These are phyloP conservation scores for Lachancea waltii DNA, from an alignment of 805 yeast genomes.

Conservation along the genomic window DNA sequence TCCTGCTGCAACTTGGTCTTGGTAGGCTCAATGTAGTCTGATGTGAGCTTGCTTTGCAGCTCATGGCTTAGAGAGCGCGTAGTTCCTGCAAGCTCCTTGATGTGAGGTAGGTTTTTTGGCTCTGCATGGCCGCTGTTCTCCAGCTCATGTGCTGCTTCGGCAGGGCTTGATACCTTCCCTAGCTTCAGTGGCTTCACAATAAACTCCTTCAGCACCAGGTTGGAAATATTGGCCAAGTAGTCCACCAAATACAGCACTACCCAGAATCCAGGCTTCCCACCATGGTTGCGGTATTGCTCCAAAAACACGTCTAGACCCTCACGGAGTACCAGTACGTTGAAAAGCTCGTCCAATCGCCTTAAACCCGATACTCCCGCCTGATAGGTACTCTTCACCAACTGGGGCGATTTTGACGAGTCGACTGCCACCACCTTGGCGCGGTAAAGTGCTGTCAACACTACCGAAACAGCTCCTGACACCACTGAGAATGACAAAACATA, in stretches of 20 bases:
- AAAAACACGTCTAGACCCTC: slow-evolving; percentile 28
- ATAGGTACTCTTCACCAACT: slow-evolving; percentile 15
- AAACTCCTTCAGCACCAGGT: slow-evolving; percentile 23
- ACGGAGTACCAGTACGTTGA: slow-evolving; percentile 24
- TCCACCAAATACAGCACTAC: slow-evolving; percentile 25
- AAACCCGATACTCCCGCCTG: slow-evolving; percentile 10
- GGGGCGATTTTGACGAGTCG: slow-evolving; percentile 20
- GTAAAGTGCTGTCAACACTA: slow-evolving; percentile 11
- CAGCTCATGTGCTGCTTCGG: slow-evolving; percentile 8
- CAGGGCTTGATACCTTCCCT: slow-evolving; percentile 4
- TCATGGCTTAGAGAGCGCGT: slow-evolving; percentile 25
- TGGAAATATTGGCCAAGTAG: slow-evolving; percentile 28
- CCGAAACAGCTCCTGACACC: slow-evolving; percentile 16
- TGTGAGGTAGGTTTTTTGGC: slow-evolving; percentile 17
- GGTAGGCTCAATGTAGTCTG: slow-evolving; percentile 22
- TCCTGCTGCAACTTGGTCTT: slow-evolving; percentile 12
- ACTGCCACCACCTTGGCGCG: slow-evolving; percentile 12
- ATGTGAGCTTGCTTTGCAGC: slow-evolving; percentile 20
- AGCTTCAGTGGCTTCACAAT: slow-evolving; percentile 27
- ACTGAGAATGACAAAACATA: slow-evolving; percentile 16
- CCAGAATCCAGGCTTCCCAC: slow-evolving; percentile 26
- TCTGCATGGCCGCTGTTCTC: slow-evolving; percentile 5
- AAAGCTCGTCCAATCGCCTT: slow-evolving; percentile 20
- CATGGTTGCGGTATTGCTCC: slow-evolving; percentile 15
- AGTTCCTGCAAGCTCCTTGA: slow-evolving; percentile 25